Conservation (phyloP, 2,329 filamentous ascomycete species). For the Pseudogymnoascus verrucosus region DNA sequence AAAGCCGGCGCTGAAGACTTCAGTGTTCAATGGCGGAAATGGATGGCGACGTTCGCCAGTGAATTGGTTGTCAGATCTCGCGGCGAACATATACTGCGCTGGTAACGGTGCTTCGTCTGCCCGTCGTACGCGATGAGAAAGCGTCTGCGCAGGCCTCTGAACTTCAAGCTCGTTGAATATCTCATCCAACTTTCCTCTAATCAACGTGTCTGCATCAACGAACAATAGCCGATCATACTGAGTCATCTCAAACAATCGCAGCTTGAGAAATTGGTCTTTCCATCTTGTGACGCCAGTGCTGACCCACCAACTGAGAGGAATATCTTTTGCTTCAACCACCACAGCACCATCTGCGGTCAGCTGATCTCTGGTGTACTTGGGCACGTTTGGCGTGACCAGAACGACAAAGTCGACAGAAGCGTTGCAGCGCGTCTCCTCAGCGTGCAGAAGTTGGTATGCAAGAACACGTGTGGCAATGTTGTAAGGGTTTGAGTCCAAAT, state of each 20-base stretch:
- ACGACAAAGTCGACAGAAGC: constrained; percentile 32
- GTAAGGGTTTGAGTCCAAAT: constrained; percentile 29
- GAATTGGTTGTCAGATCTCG: constrained; percentile 29
- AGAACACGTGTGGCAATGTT: constrained; percentile 32
- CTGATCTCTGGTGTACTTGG: constrained; percentile 26
- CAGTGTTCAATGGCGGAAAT: constrained; percentile 29
- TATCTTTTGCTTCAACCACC: constrained; percentile 30
- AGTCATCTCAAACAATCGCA: constrained; percentile 34
- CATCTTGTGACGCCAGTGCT: constrained; percentile 31
- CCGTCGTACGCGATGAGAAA: constrained; percentile 16
- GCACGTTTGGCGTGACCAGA: constrained; percentile 28
- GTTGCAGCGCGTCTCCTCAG: constrained; percentile 28
- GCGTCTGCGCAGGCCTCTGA: constrained; percentile 16
- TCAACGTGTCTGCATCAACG: constrained; percentile 36
- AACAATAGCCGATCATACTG: constrained; percentile 36
- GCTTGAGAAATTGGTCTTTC: constrained; percentile 37
- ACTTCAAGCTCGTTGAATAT: constrained; percentile 30
- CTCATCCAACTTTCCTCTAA: constrained; percentile 30
- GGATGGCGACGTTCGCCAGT: constrained; percentile 28
- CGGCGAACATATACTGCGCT: constrained; percentile 29
- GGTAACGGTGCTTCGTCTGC: constrained; percentile 28
- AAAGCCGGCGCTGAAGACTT: constrained; percentile 34
- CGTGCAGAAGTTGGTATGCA: constrained; percentile 35
- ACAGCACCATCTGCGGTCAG: constrained; percentile 33
- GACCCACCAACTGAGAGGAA: constrained; percentile 30